Conservation (phyloP, 75 land plant species). For the Selaginella moellendorffii region DNA sequence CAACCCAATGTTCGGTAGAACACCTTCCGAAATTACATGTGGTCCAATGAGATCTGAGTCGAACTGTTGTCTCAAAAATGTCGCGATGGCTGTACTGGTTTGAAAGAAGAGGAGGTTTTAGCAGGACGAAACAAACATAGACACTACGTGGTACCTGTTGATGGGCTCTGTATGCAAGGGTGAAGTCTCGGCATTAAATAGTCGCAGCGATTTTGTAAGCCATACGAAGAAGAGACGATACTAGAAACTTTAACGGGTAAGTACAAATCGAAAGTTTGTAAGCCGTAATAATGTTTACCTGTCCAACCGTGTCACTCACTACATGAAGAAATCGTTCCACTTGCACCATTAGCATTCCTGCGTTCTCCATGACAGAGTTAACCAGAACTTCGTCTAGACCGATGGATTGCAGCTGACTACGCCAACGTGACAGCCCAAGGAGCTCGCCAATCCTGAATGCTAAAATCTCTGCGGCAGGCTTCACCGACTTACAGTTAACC, state of each 20-base stretch:
- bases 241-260: no score
- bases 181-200: constrained; percentile 49
- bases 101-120: no score
- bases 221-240: constrained; percentile 86
- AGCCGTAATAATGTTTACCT: no score
- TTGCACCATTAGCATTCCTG: constrained; percentile 87
- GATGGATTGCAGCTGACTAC: constrained; percentile 39
- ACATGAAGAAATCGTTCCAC: constrained; percentile 69
- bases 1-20: constrained; percentile 28
- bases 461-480: constrained; percentile 95
- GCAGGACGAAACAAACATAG: no score
- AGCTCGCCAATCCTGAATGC: constrained; percentile 89
- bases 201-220: constrained; percentile 61
- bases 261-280: no score
- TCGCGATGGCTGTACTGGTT: constrained; percentile 68
- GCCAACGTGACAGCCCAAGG: constrained; percentile 82
- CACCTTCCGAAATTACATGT: constrained; percentile 32
- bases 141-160: constrained; percentile 52
- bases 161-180: constrained; percentile 43
- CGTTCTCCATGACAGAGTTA: constrained; percentile 59
- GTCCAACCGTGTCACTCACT: constrained; percentile 51
- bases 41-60: constrained; percentile 58
- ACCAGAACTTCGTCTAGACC: constrained; percentile 79
- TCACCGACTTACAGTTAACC: not conserved
- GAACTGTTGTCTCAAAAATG: constrained; percentile 67